A percentile compares a stretch with the other conserved stretches of the same genome.
These are phyloP conservation scores for Neofusicoccum sp. DNA, from an alignment of 2,329 filamentous ascomycete species.

Conservation along the genomic window DNA sequence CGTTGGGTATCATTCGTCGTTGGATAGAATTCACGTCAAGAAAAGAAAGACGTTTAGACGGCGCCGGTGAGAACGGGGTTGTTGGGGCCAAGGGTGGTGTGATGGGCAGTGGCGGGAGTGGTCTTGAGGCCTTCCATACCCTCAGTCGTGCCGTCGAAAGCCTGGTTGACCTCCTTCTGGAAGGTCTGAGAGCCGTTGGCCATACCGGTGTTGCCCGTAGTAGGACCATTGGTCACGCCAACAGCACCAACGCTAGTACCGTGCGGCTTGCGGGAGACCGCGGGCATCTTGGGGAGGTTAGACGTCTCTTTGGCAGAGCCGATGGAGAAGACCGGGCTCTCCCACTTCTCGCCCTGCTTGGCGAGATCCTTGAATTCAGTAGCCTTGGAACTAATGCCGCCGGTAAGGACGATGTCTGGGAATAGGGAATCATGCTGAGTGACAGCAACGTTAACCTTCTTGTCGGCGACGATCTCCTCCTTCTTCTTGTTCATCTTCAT, in stretches of 20 bases:
- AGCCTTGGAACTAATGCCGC: constrained; percentile 88
- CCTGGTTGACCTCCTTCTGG: constrained; percentile 46
- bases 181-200: constrained; percentile 35
- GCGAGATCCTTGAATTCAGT: constrained; percentile 90
- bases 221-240: constrained; percentile 26
- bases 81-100: constrained; percentile 42
- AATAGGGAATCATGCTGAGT: constrained; percentile 91
- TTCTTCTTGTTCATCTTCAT: constrained; percentile 77
- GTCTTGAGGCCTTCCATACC: constrained; percentile 1
- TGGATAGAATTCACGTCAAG: neutral
- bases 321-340: constrained; percentile 89
- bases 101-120: constrained; percentile 14
- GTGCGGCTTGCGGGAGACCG: constrained; percentile 61
- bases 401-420: constrained; percentile 79
- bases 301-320: constrained; percentile 71
- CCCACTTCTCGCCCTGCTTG: constrained; percentile 86
- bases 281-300: constrained; percentile 61
- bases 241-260: constrained; percentile 39
- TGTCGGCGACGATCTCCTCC: constrained; percentile 56
- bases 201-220: constrained; percentile 1
- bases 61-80: constrained; percentile 45
- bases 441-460: constrained; percentile 77
- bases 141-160: constrained; percentile 31
- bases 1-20: neutral
- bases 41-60: constrained; percentile 25